Evolutionary conservation across 495 filamentous ascomycete genomes (phyloP).

Genomic region (Trichoderma asperelloides): DNA sequence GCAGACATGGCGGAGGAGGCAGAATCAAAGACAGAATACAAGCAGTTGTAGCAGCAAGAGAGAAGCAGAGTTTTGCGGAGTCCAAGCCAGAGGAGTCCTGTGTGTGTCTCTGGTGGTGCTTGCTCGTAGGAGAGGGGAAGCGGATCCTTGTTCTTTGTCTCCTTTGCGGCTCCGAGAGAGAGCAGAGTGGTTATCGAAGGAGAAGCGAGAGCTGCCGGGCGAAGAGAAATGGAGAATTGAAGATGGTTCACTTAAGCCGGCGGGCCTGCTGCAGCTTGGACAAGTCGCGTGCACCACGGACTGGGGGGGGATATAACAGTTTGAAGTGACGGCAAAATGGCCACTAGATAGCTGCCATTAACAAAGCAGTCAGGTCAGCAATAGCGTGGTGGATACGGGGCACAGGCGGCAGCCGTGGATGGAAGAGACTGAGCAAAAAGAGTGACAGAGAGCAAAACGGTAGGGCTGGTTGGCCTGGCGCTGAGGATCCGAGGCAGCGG

Average conservation of each 20-base stretch:
- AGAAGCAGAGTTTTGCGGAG: neutral
- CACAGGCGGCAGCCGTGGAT: no score
- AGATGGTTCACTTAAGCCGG: neutral
- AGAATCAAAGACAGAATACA: neutral
- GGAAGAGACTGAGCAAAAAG: neutral
- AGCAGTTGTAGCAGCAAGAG: neutral
- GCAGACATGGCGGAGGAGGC: constrained; percentile 24
- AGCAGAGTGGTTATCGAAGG: neutral
- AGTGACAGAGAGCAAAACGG: neutral
- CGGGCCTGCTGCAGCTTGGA: neutral
- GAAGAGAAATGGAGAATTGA: no score
- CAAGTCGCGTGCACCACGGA: neutral
- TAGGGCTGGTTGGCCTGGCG: neutral
- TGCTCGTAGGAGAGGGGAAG: neutral
- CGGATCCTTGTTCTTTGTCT: neutral
- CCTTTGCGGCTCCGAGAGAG: neutral
- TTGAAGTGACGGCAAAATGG: neutral
- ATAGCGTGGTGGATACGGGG: constrained; percentile 1
- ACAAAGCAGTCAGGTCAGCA: neutral
- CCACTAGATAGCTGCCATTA: neutral
- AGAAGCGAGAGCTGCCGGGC: no score
- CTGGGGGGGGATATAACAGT: neutral
- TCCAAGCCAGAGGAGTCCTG: neutral
- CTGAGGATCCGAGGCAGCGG: constrained; percentile 4
- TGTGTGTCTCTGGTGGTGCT: neutral